Evolutionary conservation across 192 early-diverging fungal genomes (phyloP).

Genomic region (Funneliformis mosseae): DNA sequence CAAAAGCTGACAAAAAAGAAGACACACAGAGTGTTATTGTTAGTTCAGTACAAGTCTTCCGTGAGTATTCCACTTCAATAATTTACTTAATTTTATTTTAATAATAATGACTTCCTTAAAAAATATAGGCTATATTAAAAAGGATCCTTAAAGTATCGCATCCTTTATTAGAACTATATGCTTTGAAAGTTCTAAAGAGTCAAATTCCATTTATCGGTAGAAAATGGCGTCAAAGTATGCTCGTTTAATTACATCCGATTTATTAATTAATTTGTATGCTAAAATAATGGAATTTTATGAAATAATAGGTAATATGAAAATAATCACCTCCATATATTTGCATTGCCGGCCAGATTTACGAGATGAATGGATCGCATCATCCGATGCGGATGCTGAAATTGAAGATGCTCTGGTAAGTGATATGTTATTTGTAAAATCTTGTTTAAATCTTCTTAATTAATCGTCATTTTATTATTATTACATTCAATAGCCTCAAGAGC

Average conservation of each 20-base stretch:
- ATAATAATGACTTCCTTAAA: background rate
- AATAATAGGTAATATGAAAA: constrained; percentile 70
- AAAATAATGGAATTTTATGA: background rate
- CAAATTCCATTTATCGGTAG: constrained; percentile 79
- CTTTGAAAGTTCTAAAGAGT: constrained; percentile 78
- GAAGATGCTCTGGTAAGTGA: constrained; percentile 68
- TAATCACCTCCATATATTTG: constrained; percentile 75
- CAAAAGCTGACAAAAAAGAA: constrained; percentile 84
- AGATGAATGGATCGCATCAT: constrained; percentile 72
- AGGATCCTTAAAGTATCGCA: constrained; percentile 73
- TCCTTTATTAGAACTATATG: constrained; percentile 66
- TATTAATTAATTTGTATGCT: background rate
- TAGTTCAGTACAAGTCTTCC: constrained; percentile 84
- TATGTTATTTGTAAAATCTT: background rate
- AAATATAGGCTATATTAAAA: constrained; percentile 68
- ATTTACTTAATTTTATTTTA: background rate
- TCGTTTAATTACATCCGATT: background rate
- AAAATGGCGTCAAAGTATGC: constrained; percentile 73
- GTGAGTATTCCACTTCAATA: constrained; percentile 29
- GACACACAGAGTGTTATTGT: constrained; percentile 68
- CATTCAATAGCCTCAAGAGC: constrained; percentile 61
- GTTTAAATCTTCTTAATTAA: constrained; percentile 15
- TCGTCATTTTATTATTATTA: background rate
- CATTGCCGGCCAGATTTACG: constrained; percentile 60
- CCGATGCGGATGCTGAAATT: constrained; percentile 66